phyloP scores from a whole-genome alignment of 2,329 filamentous ascomycete species.

The Pyrenophora graminea region DNA sequence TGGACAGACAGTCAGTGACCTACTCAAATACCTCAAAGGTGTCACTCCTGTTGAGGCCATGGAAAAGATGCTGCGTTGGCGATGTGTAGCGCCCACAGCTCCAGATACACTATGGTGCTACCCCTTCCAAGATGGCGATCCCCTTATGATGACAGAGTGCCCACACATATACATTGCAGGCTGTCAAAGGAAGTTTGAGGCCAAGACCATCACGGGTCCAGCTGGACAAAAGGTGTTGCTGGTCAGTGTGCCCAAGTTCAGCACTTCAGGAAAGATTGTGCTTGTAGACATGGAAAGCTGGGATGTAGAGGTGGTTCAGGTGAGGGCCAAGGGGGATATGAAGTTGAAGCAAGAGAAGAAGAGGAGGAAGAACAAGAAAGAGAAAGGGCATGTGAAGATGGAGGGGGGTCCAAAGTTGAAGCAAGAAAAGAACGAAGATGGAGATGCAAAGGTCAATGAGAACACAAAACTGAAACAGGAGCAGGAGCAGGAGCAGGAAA shows the following conservation, averaged over 20 bases:
- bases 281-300: slow-evolving; percentile 85
- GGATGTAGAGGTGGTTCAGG: slow-evolving; percentile 68
- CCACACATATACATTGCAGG: slow-evolving; percentile 92
- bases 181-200: slow-evolving; percentile 79
- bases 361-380: no score
- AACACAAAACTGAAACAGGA: neutral
- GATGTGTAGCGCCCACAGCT: slow-evolving; percentile 87
- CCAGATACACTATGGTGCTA: slow-evolving; percentile 97
- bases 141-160: slow-evolving; percentile 81
- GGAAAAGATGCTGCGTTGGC: slow-evolving; percentile 92
- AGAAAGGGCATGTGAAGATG: neutral
- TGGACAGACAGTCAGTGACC: slow-evolving; percentile 91
- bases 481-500: neutral
- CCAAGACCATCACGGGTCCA: slow-evolving; percentile 66
- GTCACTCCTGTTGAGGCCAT: slow-evolving; percentile 83
- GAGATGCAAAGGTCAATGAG: neutral
- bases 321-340: slow-evolving; percentile 13
- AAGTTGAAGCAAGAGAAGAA: neutral
- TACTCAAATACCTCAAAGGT: slow-evolving; percentile 85
- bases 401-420: neutral
- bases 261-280: slow-evolving; percentile 76
- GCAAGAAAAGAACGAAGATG: neutral
- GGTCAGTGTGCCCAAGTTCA: slow-evolving; percentile 82
- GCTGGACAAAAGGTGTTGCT: slow-evolving; percentile 74
- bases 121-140: slow-evolving; percentile 91